Evolutionary conservation across 371 early-diverging fungal species (phyloP).

Genomic region (Rhizomucor pusillus): DNA sequence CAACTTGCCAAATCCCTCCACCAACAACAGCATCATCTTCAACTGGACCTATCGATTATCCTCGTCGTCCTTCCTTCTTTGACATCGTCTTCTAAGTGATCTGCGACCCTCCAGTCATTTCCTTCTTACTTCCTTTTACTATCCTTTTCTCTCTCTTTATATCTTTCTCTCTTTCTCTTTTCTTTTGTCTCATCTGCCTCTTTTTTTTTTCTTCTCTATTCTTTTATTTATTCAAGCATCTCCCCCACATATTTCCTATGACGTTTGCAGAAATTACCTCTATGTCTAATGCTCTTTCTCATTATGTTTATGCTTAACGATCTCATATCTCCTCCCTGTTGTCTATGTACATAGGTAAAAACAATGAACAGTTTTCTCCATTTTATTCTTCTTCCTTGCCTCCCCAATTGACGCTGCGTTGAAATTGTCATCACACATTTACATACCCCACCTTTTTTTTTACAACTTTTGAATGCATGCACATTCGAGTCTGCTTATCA

Average conservation of each 20-base stretch:
- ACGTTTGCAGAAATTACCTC: background rate
- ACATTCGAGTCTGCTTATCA: no score
- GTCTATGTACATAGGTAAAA: no score
- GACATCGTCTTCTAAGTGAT: conserved; percentile 5
- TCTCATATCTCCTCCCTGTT: no score
- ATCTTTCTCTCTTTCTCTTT: background rate
- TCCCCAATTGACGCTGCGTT: background rate
- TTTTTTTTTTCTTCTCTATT: background rate
- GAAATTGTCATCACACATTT: no score
- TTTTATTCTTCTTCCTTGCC: background rate
- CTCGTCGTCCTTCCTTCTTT: conserved; percentile 8
- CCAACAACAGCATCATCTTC: background rate
- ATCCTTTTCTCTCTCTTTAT: conserved; percentile 41
- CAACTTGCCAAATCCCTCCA: conserved; percentile 3
- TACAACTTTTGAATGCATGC: no score
- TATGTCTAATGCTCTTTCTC: no score
- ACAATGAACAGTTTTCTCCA: no score
- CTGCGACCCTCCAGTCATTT: no score
- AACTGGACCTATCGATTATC: background rate
- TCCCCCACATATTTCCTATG: background rate
- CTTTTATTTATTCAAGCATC: background rate
- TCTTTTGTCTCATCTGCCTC: background rate
- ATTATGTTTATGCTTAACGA: no score
- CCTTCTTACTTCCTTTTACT: background rate
- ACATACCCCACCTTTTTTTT: no score